A percentile compares a stretch with the other conserved stretches of the same genome.
These are phyloP conservation scores for Aspergillus unguis DNA, from an alignment of 2,329 filamentous ascomycete genomes.

Conservation along the genomic window DNA sequence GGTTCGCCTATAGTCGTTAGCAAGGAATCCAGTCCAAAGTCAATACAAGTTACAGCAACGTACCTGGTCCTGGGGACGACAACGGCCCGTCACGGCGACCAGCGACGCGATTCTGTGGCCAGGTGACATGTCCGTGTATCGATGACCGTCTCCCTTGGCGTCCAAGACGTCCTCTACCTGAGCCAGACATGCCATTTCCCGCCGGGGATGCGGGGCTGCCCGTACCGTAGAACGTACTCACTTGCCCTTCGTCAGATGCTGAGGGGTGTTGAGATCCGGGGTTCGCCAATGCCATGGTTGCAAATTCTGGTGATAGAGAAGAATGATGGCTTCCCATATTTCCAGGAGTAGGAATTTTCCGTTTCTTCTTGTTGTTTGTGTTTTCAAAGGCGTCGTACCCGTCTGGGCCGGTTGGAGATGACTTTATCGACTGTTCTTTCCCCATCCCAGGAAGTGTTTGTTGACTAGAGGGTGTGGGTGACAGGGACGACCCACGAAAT, in stretches of 20 bases:
- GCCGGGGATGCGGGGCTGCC: slow-evolving; percentile 53
- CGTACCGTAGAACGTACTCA: slow-evolving; percentile 56
- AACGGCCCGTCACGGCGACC: slow-evolving; percentile 47
- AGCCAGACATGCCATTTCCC: slow-evolving; percentile 73
- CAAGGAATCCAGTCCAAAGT: background rate
- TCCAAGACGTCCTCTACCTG: slow-evolving; percentile 80
- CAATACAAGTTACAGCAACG: background rate
- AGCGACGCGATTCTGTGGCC: slow-evolving; percentile 51
- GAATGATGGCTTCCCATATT: slow-evolving; percentile 61
- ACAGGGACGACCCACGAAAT: slow-evolving; percentile 37
- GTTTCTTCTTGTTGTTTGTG: slow-evolving; percentile 98
- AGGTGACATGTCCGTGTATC: slow-evolving; percentile 56
- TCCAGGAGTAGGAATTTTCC: slow-evolving; percentile 90
- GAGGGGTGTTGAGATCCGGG: slow-evolving; percentile 45
- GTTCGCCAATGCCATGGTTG: slow-evolving; percentile 58
- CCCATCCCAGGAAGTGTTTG: slow-evolving; percentile 27
- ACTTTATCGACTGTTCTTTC: slow-evolving; percentile 40
- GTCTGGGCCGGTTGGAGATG: slow-evolving; percentile 71
- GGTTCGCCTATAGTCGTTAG: slow-evolving; percentile 31
- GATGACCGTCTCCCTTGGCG: slow-evolving; percentile 62
- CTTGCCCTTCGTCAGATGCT: slow-evolving; percentile 44
- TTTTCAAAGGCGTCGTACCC: slow-evolving; percentile 98
- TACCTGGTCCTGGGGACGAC: slow-evolving; percentile 42
- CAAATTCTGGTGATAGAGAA: slow-evolving; percentile 61
- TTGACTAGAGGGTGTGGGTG: slow-evolving; percentile 29